Evolutionary conservation across 805 yeast species (phyloP), one percentile per base, ranked within the genome.

Genomic region (Priceomyces haplophilus): DNA sequence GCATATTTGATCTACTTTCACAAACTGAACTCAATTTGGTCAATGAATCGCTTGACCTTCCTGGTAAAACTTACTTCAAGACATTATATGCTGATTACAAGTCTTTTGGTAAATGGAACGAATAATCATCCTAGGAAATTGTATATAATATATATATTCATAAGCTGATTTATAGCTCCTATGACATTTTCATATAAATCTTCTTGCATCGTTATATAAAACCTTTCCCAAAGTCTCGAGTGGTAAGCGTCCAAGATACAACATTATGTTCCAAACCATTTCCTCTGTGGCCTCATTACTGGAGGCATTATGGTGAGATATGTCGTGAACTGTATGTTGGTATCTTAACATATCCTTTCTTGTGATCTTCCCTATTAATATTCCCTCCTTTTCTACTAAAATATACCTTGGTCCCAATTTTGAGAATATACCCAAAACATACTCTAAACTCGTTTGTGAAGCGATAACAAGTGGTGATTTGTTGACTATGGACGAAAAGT

Each of bases 31-130:
- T 89, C 41, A 75, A 72, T 40, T 59, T 80, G 25, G 74, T 84
- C 16, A 85, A 78, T 54, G 72, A 81, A 3, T 73, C 82, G 5
- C 63, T 89, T 52, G 96, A 91, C 51, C 58, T 66, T 17, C 77
- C 85, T 31, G 85, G 93, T 3, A 77, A 87, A 51, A 72, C 80
- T 1, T 79, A 82, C 52, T 84, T 82, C 69, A 81, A 75, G 54
- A 68, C 78, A 0, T 55, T 90, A 32, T 88, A 85, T 53, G 78
- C 78, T 6, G 87, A 84, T 48, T 91, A 88, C 65, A 79, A 78
- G 58, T 81, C 75, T 55, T 74, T 72, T 46, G 97, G 96, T 38
- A 86, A 85, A 61, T 90, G 97, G 97, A 78, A 67, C 44, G 88
- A 80, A 47, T 75, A 8, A 21, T 21, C 24, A 6, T 21, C 8